phyloP scores from a whole-genome alignment of 805 yeast species.

The Crinitomyces ghanaensis region DNA sequence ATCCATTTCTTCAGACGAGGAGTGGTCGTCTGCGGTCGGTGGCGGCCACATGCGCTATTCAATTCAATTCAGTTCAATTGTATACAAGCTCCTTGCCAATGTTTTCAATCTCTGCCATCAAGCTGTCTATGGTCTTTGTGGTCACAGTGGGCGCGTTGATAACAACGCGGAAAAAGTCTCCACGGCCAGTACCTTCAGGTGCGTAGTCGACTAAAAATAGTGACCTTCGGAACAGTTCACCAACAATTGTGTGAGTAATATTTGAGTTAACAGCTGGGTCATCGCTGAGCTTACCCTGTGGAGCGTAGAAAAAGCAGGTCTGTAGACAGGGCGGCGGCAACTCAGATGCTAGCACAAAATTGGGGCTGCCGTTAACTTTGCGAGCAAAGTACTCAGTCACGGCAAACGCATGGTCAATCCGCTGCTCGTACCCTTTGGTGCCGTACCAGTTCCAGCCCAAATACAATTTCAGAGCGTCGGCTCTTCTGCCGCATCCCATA shows the following conservation, averaged over 20 bases:
- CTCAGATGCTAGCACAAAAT: slow-evolving; percentile 46
- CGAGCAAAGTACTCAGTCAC: slow-evolving; percentile 52
- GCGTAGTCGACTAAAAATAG: slow-evolving; percentile 68
- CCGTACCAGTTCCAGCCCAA: slow-evolving; percentile 79
- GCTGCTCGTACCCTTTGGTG: slow-evolving; percentile 42
- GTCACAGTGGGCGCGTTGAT: slow-evolving; percentile 58
- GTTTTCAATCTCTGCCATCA: slow-evolving; percentile 31
- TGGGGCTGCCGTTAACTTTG: slow-evolving; percentile 28
- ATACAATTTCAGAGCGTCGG: slow-evolving; percentile 70
- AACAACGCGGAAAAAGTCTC: slow-evolving; percentile 79
- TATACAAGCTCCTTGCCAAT: slow-evolving; percentile 21
- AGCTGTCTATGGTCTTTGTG: slow-evolving; percentile 33
- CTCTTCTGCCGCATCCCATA: slow-evolving; percentile 84
- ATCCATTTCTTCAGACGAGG: too few species aligned
- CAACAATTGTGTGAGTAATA: slow-evolving; percentile 51
- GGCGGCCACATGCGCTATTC: too few species aligned
- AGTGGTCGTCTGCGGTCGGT: too few species aligned
- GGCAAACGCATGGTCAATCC: slow-evolving; percentile 64
- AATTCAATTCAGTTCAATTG: too few species aligned
- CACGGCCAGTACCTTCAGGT: slow-evolving; percentile 45
- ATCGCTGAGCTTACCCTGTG: slow-evolving; percentile 29
- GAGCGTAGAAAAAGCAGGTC: slow-evolving; percentile 61
- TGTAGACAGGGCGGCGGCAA: slow-evolving; percentile 67
- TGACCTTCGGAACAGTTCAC: slow-evolving; percentile 48
- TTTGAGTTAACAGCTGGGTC: slow-evolving; percentile 34